Evolutionary conservation across 2,329 filamentous ascomycete species (phyloP).

Genomic region (Chaetothyriales sp.): DNA sequence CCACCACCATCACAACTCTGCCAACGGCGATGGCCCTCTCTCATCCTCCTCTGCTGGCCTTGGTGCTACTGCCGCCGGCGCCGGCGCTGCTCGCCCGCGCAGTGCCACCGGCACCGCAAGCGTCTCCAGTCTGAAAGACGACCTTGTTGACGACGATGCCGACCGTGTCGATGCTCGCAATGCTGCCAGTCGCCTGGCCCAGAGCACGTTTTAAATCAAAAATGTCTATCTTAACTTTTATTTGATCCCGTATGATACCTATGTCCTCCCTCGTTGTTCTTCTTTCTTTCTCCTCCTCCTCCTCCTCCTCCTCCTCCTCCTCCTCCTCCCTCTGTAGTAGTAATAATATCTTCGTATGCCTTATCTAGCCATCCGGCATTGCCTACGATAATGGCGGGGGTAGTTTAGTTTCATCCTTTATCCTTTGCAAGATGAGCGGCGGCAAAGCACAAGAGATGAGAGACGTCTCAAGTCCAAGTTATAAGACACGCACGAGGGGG

Average conservation of each 20-base stretch:
- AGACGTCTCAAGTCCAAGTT: no score
- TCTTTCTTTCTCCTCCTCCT: not conserved
- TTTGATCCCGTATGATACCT: not conserved
- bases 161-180: conserved; percentile 91
- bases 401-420: no score
- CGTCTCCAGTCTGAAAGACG: conserved; percentile 50
- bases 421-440: no score
- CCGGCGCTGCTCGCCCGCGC: conserved; percentile 21
- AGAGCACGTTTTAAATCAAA: conserved; percentile 62
- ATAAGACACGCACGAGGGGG: no score
- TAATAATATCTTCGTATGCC: no score
- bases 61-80: conserved; percentile 13
- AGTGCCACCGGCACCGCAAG: conserved; percentile 30
- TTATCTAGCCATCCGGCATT: no score
- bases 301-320: no score
- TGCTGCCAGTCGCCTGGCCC: conserved; percentile 80
- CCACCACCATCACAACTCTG: conserved; percentile 43
- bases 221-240: not conserved
- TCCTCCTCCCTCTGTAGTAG: no score
- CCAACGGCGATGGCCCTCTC: conserved; percentile 22
- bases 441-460: no score
- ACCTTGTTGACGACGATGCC: conserved; percentile 58
- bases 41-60: no score
- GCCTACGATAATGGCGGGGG: no score
- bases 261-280: not conserved